Evolutionary conservation across 768 basidiomycete genomes (phyloP).

Genomic region (Auricularia sp.): DNA sequence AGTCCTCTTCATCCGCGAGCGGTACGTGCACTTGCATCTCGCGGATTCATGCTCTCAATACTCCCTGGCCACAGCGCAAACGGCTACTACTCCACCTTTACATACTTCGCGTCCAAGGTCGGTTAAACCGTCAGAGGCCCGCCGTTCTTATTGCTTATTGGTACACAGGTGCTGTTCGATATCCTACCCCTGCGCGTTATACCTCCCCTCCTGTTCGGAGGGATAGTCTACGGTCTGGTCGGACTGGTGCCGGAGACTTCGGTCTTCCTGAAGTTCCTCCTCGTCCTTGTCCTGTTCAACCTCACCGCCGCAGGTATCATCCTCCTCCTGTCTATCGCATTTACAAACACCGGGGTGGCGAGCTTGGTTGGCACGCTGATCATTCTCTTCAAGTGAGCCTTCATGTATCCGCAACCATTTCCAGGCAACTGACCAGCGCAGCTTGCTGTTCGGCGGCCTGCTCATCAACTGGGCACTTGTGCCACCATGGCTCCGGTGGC

Average conservation of each 20-base stretch:
- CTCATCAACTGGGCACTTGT: slow-evolving; percentile 90
- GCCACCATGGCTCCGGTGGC: slow-evolving; percentile 60
- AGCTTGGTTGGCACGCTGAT: slow-evolving; percentile 89
- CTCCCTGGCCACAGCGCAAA: slow-evolving; percentile 53
- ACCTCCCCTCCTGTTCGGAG: slow-evolving; percentile 90
- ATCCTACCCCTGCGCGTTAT: slow-evolving; percentile 90
- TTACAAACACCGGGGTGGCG: slow-evolving; percentile 78
- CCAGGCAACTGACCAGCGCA: slow-evolving; percentile 20
- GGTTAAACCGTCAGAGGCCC: slow-evolving; percentile 2
- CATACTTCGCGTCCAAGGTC: slow-evolving; percentile 93
- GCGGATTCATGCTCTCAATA: not conserved
- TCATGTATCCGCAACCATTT: not conserved
- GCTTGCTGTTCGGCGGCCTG: slow-evolving; percentile 89
- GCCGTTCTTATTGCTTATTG: not conserved
- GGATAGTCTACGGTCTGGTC: slow-evolving; percentile 89
- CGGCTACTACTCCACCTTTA: slow-evolving; percentile 94
- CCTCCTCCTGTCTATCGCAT: slow-evolving; percentile 79
- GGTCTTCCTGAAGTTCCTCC: slow-evolving; percentile 96
- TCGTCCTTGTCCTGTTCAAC: slow-evolving; percentile 93
- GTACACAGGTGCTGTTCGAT: slow-evolving; percentile 77
- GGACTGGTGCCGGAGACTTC: slow-evolving; percentile 86
- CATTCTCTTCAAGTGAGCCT: slow-evolving; percentile 93
- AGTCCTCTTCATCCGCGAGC: slow-evolving; percentile 93
- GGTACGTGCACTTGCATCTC: slow-evolving; percentile 37
- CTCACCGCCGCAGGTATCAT: slow-evolving; percentile 89